Percentiles rank a stretch among this genome's conserved stretches.
phyloP scores from a whole-genome alignment of 371 early-diverging fungal species.

The Conidiobolus incongruus region DNA sequence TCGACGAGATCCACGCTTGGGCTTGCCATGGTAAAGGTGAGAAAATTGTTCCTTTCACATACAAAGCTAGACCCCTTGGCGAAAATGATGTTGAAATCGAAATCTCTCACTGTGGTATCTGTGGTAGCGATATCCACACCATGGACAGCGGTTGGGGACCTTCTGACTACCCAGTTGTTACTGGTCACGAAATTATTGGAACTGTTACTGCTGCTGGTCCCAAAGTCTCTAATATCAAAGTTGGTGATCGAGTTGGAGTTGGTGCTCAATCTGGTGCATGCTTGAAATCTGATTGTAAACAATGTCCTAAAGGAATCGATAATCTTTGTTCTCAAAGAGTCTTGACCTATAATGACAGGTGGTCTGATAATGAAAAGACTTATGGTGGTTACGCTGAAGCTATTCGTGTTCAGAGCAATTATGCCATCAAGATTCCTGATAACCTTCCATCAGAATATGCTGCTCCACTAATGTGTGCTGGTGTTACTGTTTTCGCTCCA shows the following conservation, averaged over 20 bases:
- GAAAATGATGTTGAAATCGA: too few species aligned
- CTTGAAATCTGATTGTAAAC: conserved; percentile 16
- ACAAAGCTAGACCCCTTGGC: too few species aligned
- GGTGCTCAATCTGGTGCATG: conserved; percentile 30
- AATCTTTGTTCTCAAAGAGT: conserved; percentile 25
- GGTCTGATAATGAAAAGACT: conserved; percentile 5
- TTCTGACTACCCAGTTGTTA: conserved; percentile 13
- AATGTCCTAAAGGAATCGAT: conserved; percentile 50
- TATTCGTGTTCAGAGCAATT: conserved; percentile 15
- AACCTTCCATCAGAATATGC: conserved; percentile 17
- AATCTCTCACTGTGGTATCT: too few species aligned
- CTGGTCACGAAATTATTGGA: too few species aligned
- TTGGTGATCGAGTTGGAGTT: conserved; percentile 59
- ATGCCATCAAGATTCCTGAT: conserved; percentile 25
- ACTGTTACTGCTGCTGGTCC: conserved; percentile 27
- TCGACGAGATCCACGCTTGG: too few species aligned
- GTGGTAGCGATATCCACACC: conserved; percentile 35
- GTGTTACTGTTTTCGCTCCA: conserved; percentile 38
- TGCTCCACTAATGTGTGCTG: conserved; percentile 38
- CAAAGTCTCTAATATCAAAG: conserved; percentile 17
- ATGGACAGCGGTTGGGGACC: conserved; percentile 30
- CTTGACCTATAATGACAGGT: too few species aligned
- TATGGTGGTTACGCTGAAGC: conserved; percentile 22
- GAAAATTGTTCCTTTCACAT: too few species aligned
- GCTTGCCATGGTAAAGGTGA: too few species aligned